These are phyloP conservation scores for Rhodotorula taiwanensis DNA, from an alignment of 768 basidiomycete genomes.

Conservation along the genomic window DNA sequence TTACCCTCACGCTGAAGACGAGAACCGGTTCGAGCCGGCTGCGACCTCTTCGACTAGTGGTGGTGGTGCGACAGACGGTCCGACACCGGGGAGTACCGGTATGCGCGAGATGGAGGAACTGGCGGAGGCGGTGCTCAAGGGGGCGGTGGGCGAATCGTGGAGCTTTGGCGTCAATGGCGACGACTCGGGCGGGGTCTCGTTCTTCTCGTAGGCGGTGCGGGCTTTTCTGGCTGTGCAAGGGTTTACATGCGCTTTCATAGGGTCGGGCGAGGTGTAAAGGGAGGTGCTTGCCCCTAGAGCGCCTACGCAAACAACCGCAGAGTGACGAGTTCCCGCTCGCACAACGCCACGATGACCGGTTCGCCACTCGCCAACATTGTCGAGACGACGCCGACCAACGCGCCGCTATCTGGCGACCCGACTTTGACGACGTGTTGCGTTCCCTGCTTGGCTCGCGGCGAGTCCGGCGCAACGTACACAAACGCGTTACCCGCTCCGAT, in stretches of 20 bases:
- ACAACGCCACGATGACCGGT: conserved; percentile 19
- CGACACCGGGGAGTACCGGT: too few species aligned
- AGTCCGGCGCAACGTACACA: conserved; percentile 25
- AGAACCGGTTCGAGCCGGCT: not conserved
- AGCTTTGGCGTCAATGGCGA: too few species aligned
- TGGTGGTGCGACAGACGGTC: too few species aligned
- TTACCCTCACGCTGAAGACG: not conserved
- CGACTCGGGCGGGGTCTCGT: too few species aligned
- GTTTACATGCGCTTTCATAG: too few species aligned
- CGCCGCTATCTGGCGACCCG: conserved; percentile 14
- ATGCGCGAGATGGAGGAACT: too few species aligned
- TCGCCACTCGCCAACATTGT: conserved; percentile 7
- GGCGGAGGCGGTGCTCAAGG: too few species aligned
- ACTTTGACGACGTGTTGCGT: conserved; percentile 32
- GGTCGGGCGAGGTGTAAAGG: too few species aligned
- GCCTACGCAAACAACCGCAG: conserved; percentile 8
- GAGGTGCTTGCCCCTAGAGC: not conserved
- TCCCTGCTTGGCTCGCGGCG: conserved; percentile 10
- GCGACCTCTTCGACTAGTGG: too few species aligned
- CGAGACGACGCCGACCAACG: conserved; percentile 29
- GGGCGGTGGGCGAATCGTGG: too few species aligned
- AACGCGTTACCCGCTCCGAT: conserved; percentile 31
- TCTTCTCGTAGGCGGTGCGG: too few species aligned
- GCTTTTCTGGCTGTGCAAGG: too few species aligned
- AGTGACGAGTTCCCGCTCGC: conserved; percentile 33